Evolutionary conservation across 257 asterid genomes (phyloP).

Genomic region (Verbascum thapsus): DNA sequence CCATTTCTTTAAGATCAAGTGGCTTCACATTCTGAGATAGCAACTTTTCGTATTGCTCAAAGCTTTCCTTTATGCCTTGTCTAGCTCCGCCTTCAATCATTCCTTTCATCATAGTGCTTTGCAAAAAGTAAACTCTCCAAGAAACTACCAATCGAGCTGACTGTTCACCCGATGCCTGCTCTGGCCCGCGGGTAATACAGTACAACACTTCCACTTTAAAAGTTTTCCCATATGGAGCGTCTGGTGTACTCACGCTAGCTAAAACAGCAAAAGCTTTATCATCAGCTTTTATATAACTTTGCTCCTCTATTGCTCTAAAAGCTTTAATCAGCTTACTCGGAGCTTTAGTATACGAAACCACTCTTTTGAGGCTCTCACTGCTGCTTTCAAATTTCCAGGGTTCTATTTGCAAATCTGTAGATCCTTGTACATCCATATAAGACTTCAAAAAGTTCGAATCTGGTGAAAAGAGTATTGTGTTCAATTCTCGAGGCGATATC

Average conservation of each 20-base stretch:
- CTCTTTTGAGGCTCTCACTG: slow-evolving; percentile 65
- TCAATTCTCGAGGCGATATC: slow-evolving; percentile 64
- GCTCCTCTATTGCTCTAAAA: slow-evolving; percentile 88
- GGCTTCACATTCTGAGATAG: slow-evolving; percentile 76
- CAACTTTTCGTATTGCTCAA: slow-evolving; percentile 68
- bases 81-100: slow-evolving; percentile 92
- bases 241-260: slow-evolving; percentile 82
- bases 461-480: slow-evolving; percentile 69
- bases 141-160: slow-evolving; percentile 77
- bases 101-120: slow-evolving; percentile 92
- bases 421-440: slow-evolving; percentile 62
- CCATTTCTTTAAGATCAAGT: slow-evolving; percentile 66
- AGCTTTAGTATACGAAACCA: slow-evolving; percentile 69
- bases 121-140: slow-evolving; percentile 86
- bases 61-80: slow-evolving; percentile 90
- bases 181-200: slow-evolving; percentile 85
- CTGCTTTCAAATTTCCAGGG: slow-evolving; percentile 78
- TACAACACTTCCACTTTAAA: slow-evolving; percentile 82
- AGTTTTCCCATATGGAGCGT: slow-evolving; percentile 87
- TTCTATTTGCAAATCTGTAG: slow-evolving; percentile 68
- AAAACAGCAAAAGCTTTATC: slow-evolving; percentile 69
- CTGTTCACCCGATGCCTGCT: too few species aligned
- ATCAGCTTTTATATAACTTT: slow-evolving; percentile 76
- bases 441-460: slow-evolving; percentile 64
- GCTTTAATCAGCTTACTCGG: slow-evolving; percentile 80